Base-by-base conservation (phyloP, 2,329 filamentous ascomycete genomes). In the Stylonectria norvegica region DNA sequence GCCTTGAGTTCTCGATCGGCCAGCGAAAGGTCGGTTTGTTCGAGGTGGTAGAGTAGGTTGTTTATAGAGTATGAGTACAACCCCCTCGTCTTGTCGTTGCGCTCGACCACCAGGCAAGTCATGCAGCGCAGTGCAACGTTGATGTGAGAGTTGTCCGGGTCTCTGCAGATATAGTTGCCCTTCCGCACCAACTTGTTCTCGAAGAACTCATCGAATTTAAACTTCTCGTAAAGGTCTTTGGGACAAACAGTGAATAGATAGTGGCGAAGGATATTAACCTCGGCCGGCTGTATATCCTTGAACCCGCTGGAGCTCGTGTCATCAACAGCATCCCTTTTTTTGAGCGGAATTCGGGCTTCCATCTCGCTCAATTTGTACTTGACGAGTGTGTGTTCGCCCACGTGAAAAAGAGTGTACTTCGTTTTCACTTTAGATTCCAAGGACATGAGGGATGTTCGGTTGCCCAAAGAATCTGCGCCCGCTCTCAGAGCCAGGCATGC, bases 121-220 rank as follows among this genome's bases (percentile, higher is more conserved):
- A 47, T 23, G 29, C 48, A 64, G 11, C 53, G 51, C 4, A 58
- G 34, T 4, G 51, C 53, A 11, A 64, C 52, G 12, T 49, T 58
- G 19, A 61, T 53, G 7, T 63, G 42, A 1, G 52, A 53, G 25
- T 65, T 65, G 7, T 64, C 57, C 0, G 51, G 49, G 20, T 66
- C 63, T 10, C 58, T 39, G 31, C 52, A 56, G 27, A 65, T 63
- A n/a, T 38, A 40, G 33, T 52, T 58, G 18, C 60, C 53, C 36
- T 59, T 60, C 3, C 54, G 47, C 16, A 45, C 52, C 5, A 60
- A 20, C 38, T 62, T 64, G 8, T 42, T 34, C 2, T 58, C 41
- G 34, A 66, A 61, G 33, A 65, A 66, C 1, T 57, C 41, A 3
- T 64, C 57, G 25, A 66, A 64, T 1, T 57, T 59, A 19, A 65